phyloP scores from a whole-genome alignment of 306 rosid species.

The Lathyrus oleraceus region DNA sequence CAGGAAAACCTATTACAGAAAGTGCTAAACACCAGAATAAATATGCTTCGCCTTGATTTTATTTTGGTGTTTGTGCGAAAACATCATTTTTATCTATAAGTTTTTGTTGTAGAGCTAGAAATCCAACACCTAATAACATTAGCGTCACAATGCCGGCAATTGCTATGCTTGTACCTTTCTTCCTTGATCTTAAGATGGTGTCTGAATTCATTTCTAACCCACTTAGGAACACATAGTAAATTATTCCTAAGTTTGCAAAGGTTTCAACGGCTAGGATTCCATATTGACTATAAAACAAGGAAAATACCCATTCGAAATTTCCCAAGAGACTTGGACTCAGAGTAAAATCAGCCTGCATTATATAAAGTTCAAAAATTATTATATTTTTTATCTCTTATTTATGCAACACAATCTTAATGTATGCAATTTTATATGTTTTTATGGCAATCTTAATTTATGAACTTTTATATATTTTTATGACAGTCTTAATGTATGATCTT shows the following conservation, averaged over 20 bases:
- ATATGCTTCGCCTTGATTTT: not conserved
- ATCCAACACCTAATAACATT: conserved; percentile 15
- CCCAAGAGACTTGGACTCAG: conserved; percentile 16
- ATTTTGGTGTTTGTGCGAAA: accelerated
- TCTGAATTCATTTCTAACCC: conserved; percentile 46
- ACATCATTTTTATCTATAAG: not conserved
- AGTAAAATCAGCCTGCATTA: conserved; percentile 30
- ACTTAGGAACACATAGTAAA: conserved; percentile 34
- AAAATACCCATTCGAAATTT: not conserved
- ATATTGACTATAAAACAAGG: not conserved
- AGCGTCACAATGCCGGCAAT: conserved; percentile 33
- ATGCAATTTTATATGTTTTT: not conserved
- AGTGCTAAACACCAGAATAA: conserved; percentile 32
- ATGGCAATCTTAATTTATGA: no score
- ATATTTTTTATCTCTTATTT: not conserved
- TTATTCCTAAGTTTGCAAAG: conserved; percentile 21
- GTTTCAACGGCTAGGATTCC: conserved; percentile 30
- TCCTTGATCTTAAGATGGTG: conserved; percentile 8
- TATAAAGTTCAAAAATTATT: not conserved
- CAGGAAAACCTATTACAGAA: conserved; percentile 36
- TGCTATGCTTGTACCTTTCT: conserved; percentile 29
- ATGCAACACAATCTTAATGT: not conserved
- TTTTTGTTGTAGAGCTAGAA: conserved; percentile 1
- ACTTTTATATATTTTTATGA: no score
- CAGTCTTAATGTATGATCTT: no score